These are phyloP conservation scores for Hortiboletus flavorubellus DNA, from an alignment of 768 basidiomycete species.

Conservation along the genomic window DNA sequence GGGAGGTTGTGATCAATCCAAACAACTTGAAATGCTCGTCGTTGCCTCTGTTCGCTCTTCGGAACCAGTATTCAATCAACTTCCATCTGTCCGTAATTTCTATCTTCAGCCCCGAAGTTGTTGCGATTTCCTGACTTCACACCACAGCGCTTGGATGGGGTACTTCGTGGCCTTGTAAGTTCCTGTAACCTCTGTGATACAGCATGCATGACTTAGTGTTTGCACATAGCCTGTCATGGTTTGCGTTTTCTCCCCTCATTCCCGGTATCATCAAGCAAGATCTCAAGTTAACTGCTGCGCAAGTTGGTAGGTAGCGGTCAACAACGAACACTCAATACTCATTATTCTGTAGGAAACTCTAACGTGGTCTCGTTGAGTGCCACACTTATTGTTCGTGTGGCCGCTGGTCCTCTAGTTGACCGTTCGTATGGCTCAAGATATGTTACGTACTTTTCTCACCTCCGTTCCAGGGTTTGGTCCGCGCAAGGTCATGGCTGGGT, in stretches of 20 bases:
- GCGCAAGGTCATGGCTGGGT: constrained; percentile 6
- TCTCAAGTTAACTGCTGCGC: constrained; percentile 43
- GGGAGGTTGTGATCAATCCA: constrained; percentile 5
- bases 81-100: constrained; percentile 5
- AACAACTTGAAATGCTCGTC: constrained; percentile 4
- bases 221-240: constrained; percentile 40
- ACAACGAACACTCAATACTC: not conserved
- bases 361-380: constrained; percentile 46
- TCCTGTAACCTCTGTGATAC: not conserved
- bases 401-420: constrained; percentile 50
- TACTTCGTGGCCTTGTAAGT: constrained; percentile 8
- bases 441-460: not conserved
- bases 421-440: constrained; percentile 18
- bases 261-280: constrained; percentile 54
- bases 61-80: constrained; percentile 7
- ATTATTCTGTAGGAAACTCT: constrained; percentile 37
- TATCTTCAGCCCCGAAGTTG: not conserved
- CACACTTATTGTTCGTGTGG: constrained; percentile 46
- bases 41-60: constrained; percentile 1
- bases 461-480: constrained; percentile 3
- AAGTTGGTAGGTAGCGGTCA: constrained; percentile 36
- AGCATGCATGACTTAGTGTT: not conserved
- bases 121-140: not conserved
- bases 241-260: constrained; percentile 60
- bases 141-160: constrained; percentile 1